Evolutionary conservation across 441 rosid species (phyloP).

Genomic region (Bruguiera hainesii): DNA sequence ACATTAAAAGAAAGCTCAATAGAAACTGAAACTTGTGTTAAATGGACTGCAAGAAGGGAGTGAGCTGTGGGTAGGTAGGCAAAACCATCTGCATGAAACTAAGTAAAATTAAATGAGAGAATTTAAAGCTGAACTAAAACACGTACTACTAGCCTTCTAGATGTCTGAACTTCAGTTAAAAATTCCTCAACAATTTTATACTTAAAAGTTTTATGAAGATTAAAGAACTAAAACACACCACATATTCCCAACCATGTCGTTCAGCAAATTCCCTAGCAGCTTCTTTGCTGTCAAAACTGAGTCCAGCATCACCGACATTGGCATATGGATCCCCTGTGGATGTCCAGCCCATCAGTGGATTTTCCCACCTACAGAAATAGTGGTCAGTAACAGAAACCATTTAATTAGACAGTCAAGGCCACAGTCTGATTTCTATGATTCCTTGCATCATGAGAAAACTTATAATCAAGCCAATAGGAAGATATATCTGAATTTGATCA

Average conservation of each 20-base stretch:
- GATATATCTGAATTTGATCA: too few species aligned
- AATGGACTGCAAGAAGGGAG: background rate
- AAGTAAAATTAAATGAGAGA: background rate
- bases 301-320: slow-evolving; percentile 88
- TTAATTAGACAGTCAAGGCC: slow-evolving; percentile 6
- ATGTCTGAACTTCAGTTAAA: background rate
- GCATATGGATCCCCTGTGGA: slow-evolving; percentile 99
- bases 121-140: background rate
- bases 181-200: background rate
- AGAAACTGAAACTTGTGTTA: background rate
- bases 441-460: background rate
- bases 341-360: slow-evolving; percentile 99
- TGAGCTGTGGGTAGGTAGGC: background rate
- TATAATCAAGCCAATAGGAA: too few species aligned
- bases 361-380: slow-evolving; percentile 73
- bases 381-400: background rate
- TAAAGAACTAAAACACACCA: slow-evolving; percentile 36
- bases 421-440: background rate
- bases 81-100: background rate
- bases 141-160: background rate
- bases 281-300: slow-evolving; percentile 68
- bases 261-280: slow-evolving; percentile 85
- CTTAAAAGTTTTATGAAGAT: background rate
- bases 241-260: slow-evolving; percentile 91
- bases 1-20: background rate